These are phyloP conservation scores for Geotrichum carabidarum DNA, from an alignment of 1,139 yeast genomes.

Conservation along the genomic window DNA sequence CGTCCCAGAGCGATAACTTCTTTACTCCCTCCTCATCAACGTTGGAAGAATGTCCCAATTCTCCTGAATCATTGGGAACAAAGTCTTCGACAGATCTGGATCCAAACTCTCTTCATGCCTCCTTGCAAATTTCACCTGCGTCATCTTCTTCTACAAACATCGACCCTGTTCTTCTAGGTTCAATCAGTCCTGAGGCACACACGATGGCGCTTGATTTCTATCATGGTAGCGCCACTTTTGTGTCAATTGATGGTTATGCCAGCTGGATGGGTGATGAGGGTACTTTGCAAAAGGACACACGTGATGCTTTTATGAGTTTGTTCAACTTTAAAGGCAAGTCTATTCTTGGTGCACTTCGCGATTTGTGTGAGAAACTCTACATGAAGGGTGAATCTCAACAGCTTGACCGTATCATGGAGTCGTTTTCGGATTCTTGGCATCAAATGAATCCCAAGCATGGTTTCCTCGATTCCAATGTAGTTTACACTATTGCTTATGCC, in stretches of 20 bases:
- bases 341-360: constrained; percentile 49
- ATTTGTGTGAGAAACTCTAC: constrained; percentile 59
- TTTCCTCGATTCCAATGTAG: constrained; percentile 56
- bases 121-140: background rate
- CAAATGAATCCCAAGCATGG: constrained; percentile 43
- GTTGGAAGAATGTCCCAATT: background rate
- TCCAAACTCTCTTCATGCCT: background rate
- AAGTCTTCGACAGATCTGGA: constrained; percentile 1
- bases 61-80: constrained; percentile 1
- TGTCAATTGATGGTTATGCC: constrained; percentile 32
- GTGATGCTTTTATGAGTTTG: constrained; percentile 32
- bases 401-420: constrained; percentile 65
- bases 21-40: constrained; percentile 12
- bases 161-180: constrained; percentile 2
- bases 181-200: constrained; percentile 13
- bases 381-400: constrained; percentile 81
- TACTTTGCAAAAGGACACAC: constrained; percentile 20
- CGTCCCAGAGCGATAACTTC: constrained; percentile 8
- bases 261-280: constrained; percentile 33
- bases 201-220: constrained; percentile 27
- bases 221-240: constrained; percentile 24
- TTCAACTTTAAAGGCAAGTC: constrained; percentile 32
- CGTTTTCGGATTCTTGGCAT: constrained; percentile 65
- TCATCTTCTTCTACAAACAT: background rate
- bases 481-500: constrained; percentile 69